Evolutionary conservation across 495 filamentous ascomycete species (phyloP), one percentile per base, ranked within the genome.

Genomic region (Mytilinidion resinicola): DNA sequence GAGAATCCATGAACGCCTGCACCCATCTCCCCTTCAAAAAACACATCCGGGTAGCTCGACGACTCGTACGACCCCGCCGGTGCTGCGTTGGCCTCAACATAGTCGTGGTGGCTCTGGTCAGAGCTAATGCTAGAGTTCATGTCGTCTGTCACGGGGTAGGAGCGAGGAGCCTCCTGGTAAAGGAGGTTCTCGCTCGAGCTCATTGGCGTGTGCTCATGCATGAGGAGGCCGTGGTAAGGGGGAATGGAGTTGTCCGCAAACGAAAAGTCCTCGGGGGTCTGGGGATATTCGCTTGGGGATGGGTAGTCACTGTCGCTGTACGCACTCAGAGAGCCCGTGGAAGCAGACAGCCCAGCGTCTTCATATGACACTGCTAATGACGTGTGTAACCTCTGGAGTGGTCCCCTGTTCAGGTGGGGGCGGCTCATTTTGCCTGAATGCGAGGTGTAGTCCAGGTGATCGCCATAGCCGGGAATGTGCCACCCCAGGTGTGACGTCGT

Each of bases 221-320:
- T 55, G 41, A 53, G 34, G 33, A 67, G 47, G 36, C 51, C 60
- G 43, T 47, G 55, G 53, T 59, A 68, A 36, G 48, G 60, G 55
- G 55, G 60, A 51, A 63, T 46, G 36, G 64, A 64, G 39, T 63
- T 53, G 19, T 70, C 68, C 37, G 55, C 39, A 39, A 68, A 66
- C 34, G 68, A 61, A 44, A 55, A 61, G 38, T 70, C 68, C 19
- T 65, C 66, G 20, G 72, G 67, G 11, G 70, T 71, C 2, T 68
- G 67, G 17, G 72, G 69, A 49, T 67, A 75, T 55, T 79, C 74
- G 55, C 72, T 57, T 6, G 77, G 76, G 15, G 75, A 72, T 17
- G 70, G 72, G 55, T 69, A 76, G 48, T 73, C 73, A 46, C 72
- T 73, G 43, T 76, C 74, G 25, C 72, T 74, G 58, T 73, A 79